These are phyloP conservation scores for Albatrellus ellisii DNA, from an alignment of 768 basidiomycete genomes.

Conservation along the genomic window DNA sequence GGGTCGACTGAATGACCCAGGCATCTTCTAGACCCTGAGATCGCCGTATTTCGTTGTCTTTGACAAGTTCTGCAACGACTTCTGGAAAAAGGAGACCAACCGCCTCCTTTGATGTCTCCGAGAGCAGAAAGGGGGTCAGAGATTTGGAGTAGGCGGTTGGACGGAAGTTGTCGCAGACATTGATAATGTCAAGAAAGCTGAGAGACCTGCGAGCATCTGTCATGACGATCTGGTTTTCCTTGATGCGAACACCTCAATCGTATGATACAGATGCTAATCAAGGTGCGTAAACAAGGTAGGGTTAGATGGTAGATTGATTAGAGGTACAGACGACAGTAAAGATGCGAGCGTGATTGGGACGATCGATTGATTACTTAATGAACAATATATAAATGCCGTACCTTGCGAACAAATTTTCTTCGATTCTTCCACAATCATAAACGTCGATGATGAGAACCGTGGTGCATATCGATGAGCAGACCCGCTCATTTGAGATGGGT, in stretches of 20 bases:
- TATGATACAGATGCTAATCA: too few species aligned
- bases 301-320: too few species aligned
- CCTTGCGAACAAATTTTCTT: slow-evolving; percentile 6
- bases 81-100: slow-evolving; percentile 48
- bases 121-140: slow-evolving; percentile 45
- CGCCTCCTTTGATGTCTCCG: slow-evolving; percentile 34
- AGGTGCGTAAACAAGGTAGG: too few species aligned
- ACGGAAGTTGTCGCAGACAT: slow-evolving; percentile 60
- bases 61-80: slow-evolving; percentile 37
- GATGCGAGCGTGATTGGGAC: too few species aligned
- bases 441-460: slow-evolving; percentile 20
- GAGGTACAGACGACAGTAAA: too few species aligned
- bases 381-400: too few species aligned
- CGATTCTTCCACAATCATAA: slow-evolving; percentile 37
- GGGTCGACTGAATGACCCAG: slow-evolving; percentile 34
- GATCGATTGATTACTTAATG: too few species aligned
- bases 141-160: slow-evolving; percentile 21
- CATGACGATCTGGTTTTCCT: too few species aligned
- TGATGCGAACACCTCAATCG: too few species aligned
- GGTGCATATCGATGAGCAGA: slow-evolving; percentile 15
- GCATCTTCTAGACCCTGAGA: slow-evolving; percentile 16
- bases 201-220: too few species aligned
- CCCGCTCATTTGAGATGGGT: slow-evolving; percentile 11
- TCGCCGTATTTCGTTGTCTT: slow-evolving; percentile 31
- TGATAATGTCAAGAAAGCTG: slow-evolving; percentile 47